Evolutionary conservation across 768 basidiomycete species (phyloP).

Genomic region (Polyporus arcularius): DNA sequence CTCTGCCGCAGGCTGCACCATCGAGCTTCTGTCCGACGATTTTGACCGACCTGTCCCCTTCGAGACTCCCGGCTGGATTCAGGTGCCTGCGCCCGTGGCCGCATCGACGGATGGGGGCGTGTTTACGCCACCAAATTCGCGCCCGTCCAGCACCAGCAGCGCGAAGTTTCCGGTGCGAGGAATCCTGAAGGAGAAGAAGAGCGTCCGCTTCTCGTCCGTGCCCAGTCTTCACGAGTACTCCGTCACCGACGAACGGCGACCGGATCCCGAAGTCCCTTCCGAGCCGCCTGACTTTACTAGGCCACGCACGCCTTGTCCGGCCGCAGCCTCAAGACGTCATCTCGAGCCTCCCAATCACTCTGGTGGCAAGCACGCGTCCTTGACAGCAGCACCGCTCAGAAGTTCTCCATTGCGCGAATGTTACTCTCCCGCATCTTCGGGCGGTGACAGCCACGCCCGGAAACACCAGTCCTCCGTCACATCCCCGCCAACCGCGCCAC

Average conservation of each 20-base stretch:
- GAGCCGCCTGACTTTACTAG: not conserved
- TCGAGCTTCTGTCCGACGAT: conserved; percentile 1
- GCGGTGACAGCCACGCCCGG: not conserved
- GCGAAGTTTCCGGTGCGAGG: conserved; percentile 32
- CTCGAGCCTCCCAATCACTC: not conserved
- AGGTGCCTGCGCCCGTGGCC: conserved; percentile 26
- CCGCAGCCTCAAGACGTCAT: not conserved
- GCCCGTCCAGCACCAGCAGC: conserved; percentile 29
- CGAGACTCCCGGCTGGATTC: conserved; percentile 13
- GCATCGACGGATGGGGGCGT: conserved; percentile 3
- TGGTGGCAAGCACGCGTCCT: not conserved
- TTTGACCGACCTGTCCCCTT: conserved; percentile 23
- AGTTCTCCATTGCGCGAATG: conserved; percentile 14
- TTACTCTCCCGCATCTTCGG: not conserved
- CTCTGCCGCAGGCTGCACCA: not conserved
- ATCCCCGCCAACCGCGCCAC: not conserved
- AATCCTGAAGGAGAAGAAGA: conserved; percentile 43
- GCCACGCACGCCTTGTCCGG: not conserved
- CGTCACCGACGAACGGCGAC: not conserved
- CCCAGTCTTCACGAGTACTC: conserved; percentile 23
- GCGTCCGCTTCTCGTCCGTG: conserved; percentile 36
- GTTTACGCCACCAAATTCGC: conserved; percentile 17
- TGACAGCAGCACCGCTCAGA: conserved; percentile 7
- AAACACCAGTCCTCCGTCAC: not conserved
- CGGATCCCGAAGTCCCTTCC: not conserved